These are phyloP conservation scores for Phytophthora colocasiae DNA, from an alignment of 352 stramenopile species.

Conservation along the genomic window DNA sequence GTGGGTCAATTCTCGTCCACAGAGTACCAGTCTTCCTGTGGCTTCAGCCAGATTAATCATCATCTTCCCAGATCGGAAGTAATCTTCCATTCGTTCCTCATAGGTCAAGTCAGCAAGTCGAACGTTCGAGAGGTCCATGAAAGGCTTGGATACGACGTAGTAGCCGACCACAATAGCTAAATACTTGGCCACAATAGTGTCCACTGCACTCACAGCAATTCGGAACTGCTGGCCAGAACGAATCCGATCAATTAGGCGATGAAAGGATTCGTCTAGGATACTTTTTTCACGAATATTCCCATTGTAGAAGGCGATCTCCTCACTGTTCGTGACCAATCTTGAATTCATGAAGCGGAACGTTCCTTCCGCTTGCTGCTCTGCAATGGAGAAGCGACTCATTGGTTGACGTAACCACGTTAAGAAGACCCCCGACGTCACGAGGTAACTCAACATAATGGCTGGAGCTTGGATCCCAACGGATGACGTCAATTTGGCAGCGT, in stretches of 20 bases:
- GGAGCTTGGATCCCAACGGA: slow-evolving; percentile 79
- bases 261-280: slow-evolving; percentile 79
- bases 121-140: slow-evolving; percentile 64
- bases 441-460: slow-evolving; percentile 70
- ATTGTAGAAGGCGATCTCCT: slow-evolving; percentile 93
- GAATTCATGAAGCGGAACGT: slow-evolving; percentile 91
- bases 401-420: slow-evolving; percentile 76
- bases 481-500: slow-evolving; percentile 67
- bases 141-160: slow-evolving; percentile 74
- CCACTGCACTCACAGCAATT: slow-evolving; percentile 80
- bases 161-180: slow-evolving; percentile 86
- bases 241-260: slow-evolving; percentile 66
- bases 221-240: slow-evolving; percentile 85
- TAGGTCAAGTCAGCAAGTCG: slow-evolving; percentile 66
- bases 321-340: slow-evolving; percentile 88
- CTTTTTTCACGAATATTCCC: slow-evolving; percentile 85
- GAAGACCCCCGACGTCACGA: slow-evolving; percentile 72
- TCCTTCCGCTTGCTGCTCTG: slow-evolving; percentile 84
- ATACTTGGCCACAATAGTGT: slow-evolving; percentile 91
- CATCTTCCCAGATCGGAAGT: slow-evolving; percentile 89
- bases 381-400: slow-evolving; percentile 84
- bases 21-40: slow-evolving; percentile 88
- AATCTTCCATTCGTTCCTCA: slow-evolving; percentile 84
- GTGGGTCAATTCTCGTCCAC: slow-evolving; percentile 81
- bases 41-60: slow-evolving; percentile 88